These are phyloP conservation scores for Melanomma pulvis-pyrius DNA, from an alignment of 495 filamentous ascomycete genomes.

Conservation along the genomic window DNA sequence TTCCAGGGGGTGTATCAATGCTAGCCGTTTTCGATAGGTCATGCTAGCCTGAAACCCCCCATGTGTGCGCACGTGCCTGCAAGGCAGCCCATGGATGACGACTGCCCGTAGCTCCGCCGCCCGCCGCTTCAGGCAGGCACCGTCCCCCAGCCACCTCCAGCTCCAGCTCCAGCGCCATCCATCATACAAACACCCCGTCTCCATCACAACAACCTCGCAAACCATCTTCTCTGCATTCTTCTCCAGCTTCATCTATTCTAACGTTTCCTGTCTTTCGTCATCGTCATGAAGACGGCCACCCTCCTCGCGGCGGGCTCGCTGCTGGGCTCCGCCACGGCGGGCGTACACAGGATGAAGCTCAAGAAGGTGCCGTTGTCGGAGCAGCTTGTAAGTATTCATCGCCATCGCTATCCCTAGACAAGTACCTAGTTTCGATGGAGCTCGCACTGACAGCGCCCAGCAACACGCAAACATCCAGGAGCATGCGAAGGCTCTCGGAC, in stretches of 20 bases:
- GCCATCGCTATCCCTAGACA: not conserved
- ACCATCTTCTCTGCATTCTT: conserved; percentile 2
- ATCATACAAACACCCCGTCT: not conserved
- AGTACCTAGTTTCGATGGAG: conserved; percentile 12
- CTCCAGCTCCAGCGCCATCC: not conserved
- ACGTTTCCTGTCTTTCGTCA: not conserved
- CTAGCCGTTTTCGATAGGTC: not conserved
- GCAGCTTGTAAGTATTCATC: conserved; percentile 72
- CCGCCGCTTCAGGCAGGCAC: not conserved
- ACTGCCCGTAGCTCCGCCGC: not conserved
- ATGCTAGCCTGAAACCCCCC: not conserved
- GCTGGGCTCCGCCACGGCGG: conserved; percentile 79
- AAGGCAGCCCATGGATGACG: not conserved
- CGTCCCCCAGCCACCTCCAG: conserved; percentile 4
- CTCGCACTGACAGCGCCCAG: conserved; percentile 47
- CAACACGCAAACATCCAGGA: conserved; percentile 74
- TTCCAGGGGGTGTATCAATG: not conserved
- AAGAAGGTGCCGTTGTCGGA: conserved; percentile 92
- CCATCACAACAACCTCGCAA: not conserved
- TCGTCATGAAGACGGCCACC: conserved; percentile 77
- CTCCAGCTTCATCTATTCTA: conserved; percentile 7
- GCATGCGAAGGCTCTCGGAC: conserved; percentile 78
- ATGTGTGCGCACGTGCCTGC: not conserved
- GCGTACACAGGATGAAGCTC: conserved; percentile 91
- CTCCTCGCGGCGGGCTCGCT: conserved; percentile 76